Conservation (phyloP, 2,329 filamentous ascomycete genomes). For the Daldinia sp. region DNA sequence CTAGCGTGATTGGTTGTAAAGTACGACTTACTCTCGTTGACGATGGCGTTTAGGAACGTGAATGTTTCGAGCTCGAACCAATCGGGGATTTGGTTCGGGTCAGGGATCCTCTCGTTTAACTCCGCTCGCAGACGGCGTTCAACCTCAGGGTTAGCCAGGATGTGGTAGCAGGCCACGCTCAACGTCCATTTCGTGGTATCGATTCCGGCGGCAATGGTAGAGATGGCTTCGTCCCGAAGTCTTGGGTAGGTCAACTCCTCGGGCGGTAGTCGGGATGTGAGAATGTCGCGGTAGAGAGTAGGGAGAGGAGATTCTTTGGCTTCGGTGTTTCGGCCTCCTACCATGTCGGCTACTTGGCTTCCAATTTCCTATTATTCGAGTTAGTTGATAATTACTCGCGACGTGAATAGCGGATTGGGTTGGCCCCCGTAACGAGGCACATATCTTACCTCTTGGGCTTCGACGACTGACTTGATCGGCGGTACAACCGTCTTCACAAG, state of each 20-base stretch:
- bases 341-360: conserved; percentile 24
- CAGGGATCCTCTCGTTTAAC: conserved; percentile 32
- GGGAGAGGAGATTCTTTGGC: conserved; percentile 9
- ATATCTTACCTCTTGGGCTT: conserved; percentile 12
- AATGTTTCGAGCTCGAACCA: conserved; percentile 43
- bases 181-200: conserved; percentile 47
- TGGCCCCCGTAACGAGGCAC: neutral
- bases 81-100: conserved; percentile 26
- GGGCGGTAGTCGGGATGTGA: conserved; percentile 27
- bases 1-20: neutral
- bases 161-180: conserved; percentile 28
- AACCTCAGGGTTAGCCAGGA: conserved; percentile 27
- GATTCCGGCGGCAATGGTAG: conserved; percentile 41
- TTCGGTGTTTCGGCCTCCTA: conserved; percentile 14
- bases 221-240: conserved; percentile 33
- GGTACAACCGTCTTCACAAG: neutral
- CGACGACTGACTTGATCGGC: conserved; percentile 7
- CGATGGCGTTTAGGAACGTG: conserved; percentile 47
- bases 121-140: conserved; percentile 24
- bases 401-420: neutral
- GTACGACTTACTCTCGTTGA: conserved; percentile 42
- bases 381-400: neutral
- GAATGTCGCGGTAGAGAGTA: conserved; percentile 30
- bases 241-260: conserved; percentile 26
- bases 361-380: conserved; percentile 26